Base-by-base conservation (phyloP, 257 asterid species). In the Rauvolfia tetraphylla region DNA sequence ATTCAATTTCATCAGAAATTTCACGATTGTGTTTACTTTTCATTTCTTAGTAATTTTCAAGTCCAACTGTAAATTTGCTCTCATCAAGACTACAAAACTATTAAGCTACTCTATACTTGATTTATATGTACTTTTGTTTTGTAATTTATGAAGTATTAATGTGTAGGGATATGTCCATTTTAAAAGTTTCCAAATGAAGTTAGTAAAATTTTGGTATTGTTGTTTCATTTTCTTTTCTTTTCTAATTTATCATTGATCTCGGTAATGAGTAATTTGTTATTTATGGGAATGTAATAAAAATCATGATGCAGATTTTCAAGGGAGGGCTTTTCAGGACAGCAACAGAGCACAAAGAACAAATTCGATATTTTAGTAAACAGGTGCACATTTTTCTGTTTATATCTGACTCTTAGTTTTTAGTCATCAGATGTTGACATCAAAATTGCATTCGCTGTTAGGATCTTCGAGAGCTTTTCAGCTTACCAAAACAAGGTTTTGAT, bases 291-390 rank as follows among this genome's bases (percentile, higher is more conserved):
- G 68, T 22, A n/a, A 29, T 54, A 54, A 72, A 42, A 78, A 63
- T 76, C 72, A 39, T 82, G 75, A 68, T 81, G 48, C 92, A 95
- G 98, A 93, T 95, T 78, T 95, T 83, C 85, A 95, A 95, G 83
- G 98, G 98, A 34, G 98, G 98, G 66, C 88, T 95, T 80, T 95
- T 95, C 88, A 92, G 90, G 89, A 90, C 96, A 80, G 98, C 98
- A 54, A 95, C 98, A 27, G 98, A 95, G 80, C 92, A 89, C 79
- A 95, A 90, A 90, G 97, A 95, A 80, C 98, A 92, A 78, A 85
- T 85, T 53, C 95, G 98, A 66, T 92, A 95, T 83, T 92, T 95
- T 86, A 95, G 98, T 81, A 93, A 89, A 88, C 97, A 87, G 88
- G 98, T 95, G 86, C 4, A n/a, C n/a, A 2, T 9, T 7, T 29